These are phyloP conservation scores for Suillus tomentosus DNA, from an alignment of 768 basidiomycete genomes.

Conservation along the genomic window DNA sequence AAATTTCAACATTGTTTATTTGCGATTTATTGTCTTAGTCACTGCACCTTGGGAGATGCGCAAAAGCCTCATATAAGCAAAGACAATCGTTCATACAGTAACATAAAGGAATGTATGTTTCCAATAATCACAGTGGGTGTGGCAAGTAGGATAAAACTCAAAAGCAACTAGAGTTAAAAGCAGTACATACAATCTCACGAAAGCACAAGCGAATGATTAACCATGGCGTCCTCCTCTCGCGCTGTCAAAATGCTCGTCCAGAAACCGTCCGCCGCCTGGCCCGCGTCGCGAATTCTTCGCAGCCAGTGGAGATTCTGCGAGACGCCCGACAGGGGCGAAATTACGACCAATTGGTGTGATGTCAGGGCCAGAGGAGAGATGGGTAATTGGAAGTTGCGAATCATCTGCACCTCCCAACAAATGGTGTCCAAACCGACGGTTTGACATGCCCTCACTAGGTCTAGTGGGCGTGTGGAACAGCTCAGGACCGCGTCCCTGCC, in stretches of 20 bases:
- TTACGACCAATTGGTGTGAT: constrained; percentile 57
- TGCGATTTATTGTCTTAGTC: neutral
- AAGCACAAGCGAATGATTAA: neutral
- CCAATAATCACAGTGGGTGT: neutral
- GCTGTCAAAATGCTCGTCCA: constrained; percentile 10
- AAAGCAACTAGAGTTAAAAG: neutral
- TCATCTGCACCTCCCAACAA: constrained; percentile 26
- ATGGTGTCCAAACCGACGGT: constrained; percentile 16
- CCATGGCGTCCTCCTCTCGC: constrained; percentile 9
- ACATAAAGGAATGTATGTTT: neutral
- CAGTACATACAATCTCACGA: constrained; percentile 7
- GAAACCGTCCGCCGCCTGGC: constrained; percentile 12
- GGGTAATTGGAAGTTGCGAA: constrained; percentile 20
- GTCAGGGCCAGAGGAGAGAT: constrained; percentile 32
- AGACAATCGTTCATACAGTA: neutral
- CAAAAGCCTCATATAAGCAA: neutral
- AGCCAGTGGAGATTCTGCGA: constrained; percentile 31
- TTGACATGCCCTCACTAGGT: constrained; percentile 25
- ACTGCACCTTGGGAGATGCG: neutral
- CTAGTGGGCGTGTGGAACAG: constrained; percentile 58
- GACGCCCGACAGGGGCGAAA: constrained; percentile 21
- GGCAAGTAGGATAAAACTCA: constrained; percentile 3
- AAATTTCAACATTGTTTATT: neutral
- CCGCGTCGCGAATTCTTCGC: constrained; percentile 28
- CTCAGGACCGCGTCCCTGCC: constrained; percentile 44